Evolutionary conservation across 129 eudicot genomes (phyloP), one percentile per base, ranked within the genome.

Genomic region (Pulicaria dysenterica): DNA sequence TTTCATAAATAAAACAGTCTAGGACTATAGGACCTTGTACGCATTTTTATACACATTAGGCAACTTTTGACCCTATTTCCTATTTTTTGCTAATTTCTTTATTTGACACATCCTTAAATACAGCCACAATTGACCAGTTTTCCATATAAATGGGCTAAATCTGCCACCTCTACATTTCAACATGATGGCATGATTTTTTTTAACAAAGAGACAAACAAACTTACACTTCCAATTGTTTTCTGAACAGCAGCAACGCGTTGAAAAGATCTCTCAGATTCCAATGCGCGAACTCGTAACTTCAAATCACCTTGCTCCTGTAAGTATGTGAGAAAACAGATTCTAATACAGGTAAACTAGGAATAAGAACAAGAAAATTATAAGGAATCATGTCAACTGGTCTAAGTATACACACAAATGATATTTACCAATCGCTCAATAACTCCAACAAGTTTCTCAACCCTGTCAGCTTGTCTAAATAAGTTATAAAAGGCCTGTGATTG

Each of bases 241-340:
- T 94, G 99, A 74, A 94, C 99, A 66, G 91, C 80, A 47, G 99
- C 99, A 76, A 94, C 99, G 36, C 99, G 96, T 73, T 94, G 96
- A 79, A 94, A 94, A 40, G 97, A 83, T 83, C 99, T 94, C 83
- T 94, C 99, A 0, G 99, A 94, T 66, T 94, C 99, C 78, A 94
- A 77, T 51, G 99, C 83, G 50, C 99, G 83, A 60, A 94, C 99
- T 53, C 99, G 85, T 41, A 94, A 94, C 89, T 94, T 94, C 79
- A 94, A 79, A 79, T 94, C 99, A 62, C 99, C 99, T 88, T 94
- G 96, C 80, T 94, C 99, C 99, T 94, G 79, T 42, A 56, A 8
- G 39, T 12, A 64, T 38, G 19, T 37, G 62, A 62, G 43, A 64
- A 45, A 64, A 42, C 40, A 36, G 37, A 55, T 7, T 64, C 17